These are phyloP conservation scores for Chlamydomonas sp. DNA, from an alignment of 139 green algal genomes.

Conservation along the genomic window DNA sequence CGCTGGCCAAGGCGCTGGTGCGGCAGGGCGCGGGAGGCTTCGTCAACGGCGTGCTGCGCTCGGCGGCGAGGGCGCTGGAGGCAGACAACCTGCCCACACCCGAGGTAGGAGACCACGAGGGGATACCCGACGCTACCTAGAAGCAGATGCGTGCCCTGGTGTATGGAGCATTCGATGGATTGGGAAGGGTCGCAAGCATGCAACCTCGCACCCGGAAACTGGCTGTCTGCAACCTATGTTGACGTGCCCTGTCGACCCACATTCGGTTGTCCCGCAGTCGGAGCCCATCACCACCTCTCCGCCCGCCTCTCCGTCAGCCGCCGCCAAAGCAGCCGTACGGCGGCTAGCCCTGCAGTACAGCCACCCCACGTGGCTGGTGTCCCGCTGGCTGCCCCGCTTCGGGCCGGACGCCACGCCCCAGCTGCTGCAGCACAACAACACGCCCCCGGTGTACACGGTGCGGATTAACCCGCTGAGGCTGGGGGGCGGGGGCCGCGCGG, in stretches of 20 bases:
- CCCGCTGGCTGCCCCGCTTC: constrained; percentile 72
- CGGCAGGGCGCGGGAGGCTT: constrained; percentile 46
- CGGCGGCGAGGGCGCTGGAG: constrained; percentile 15
- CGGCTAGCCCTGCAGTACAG: constrained; percentile 44
- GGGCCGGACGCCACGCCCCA: constrained; percentile 51
- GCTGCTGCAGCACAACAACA: constrained; percentile 86
- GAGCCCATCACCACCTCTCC: not conserved
- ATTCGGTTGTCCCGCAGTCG: not conserved
- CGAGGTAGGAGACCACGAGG: constrained; percentile 2
- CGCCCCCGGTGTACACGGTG: constrained; percentile 45
- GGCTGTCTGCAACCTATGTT: too few species aligned
- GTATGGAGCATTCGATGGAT: too few species aligned
- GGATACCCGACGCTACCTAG: too few species aligned
- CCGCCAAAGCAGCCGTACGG: not conserved
- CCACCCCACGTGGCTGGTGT: constrained; percentile 87
- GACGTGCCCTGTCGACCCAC: not conserved
- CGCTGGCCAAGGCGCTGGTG: constrained; percentile 70
- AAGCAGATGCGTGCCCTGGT: not conserved
- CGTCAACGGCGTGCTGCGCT: constrained; percentile 77
- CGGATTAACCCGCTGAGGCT: constrained; percentile 36
- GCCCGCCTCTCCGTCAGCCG: not conserved
- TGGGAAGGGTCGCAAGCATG: too few species aligned
- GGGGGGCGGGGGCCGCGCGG: too few species aligned
- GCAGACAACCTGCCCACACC: constrained; percentile 39
- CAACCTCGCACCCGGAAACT: too few species aligned